Percentiles rank a stretch among this genome's conserved stretches.
phyloP scores from a whole-genome alignment of 352 stramenopile species.

The Phytophthora pseudosyringae region DNA sequence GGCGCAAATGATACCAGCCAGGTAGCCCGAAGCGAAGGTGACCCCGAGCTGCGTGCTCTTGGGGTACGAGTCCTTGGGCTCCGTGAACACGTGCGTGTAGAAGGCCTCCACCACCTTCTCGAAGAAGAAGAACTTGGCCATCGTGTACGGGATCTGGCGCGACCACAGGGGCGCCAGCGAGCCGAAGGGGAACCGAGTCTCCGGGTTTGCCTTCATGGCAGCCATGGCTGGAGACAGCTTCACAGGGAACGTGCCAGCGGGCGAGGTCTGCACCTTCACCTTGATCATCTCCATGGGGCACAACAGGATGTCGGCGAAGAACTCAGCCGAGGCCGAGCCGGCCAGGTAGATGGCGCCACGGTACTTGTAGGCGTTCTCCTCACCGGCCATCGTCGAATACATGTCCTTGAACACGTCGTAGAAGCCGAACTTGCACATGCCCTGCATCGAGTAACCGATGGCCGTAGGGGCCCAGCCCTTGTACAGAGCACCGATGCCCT shows the following conservation, averaged over 20 bases:
- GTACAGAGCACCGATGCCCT: conserved; percentile 82
- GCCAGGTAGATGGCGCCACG: conserved; percentile 92
- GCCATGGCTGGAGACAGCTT: conserved; percentile 87
- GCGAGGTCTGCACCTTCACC: conserved; percentile 94
- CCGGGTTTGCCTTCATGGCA: conserved; percentile 89
- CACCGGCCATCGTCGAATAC: conserved; percentile 90
- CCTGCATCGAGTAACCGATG: conserved; percentile 92
- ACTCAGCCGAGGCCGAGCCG: conserved; percentile 93
- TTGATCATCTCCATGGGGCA: conserved; percentile 97
- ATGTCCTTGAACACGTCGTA: conserved; percentile 97
- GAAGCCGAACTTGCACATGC: conserved; percentile 94
- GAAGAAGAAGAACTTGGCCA: conserved; percentile 99
- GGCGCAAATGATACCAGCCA: conserved; percentile 98
- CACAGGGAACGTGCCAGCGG: conserved; percentile 88
- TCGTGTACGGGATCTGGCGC: conserved; percentile 98
- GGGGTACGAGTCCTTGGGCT: conserved; percentile 91
- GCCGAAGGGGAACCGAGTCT: conserved; percentile 92
- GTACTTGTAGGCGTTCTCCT: conserved; percentile 95
- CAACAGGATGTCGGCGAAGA: conserved; percentile 94
- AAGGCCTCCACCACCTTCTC: conserved; percentile 90
- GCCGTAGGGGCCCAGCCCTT: conserved; percentile 94
- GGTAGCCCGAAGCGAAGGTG: conserved; percentile 98
- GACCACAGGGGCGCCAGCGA: conserved; percentile 91
- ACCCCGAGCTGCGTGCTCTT: conserved; percentile 96
- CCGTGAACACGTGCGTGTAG: conserved; percentile 91